Conservation (phyloP, 163 green algal genomes). For the Botryococcus braunii region DNA sequence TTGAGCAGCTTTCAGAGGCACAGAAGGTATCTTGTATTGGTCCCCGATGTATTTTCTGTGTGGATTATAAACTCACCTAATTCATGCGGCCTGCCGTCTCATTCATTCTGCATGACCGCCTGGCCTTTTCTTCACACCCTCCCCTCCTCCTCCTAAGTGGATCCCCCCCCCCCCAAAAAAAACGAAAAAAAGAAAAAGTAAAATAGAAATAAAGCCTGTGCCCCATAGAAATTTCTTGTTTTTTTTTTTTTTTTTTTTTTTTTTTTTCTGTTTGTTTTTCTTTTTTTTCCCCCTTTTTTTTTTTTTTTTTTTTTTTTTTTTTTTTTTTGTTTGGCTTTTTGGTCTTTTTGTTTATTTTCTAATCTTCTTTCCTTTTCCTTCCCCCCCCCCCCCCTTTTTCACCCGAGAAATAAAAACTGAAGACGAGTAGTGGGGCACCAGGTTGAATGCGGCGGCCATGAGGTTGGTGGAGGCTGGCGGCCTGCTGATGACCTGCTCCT, state of each 20-base stretch:
- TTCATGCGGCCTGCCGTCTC: neutral
- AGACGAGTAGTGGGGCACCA: neutral
- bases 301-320: neutral
- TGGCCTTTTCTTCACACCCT: neutral
- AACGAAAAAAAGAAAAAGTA: no score
- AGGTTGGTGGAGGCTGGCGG: constrained; percentile 61
- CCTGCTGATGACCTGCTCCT: constrained; percentile 90
- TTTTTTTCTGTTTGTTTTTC: neutral
- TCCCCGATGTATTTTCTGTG: no score
- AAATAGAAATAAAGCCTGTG: no score
- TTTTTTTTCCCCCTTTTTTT: neutral
- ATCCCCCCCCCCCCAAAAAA: no score
- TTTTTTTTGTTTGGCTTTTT: neutral
- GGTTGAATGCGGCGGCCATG: constrained; percentile 43
- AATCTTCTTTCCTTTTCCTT: neutral
- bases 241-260: no score
- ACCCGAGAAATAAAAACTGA: no score
- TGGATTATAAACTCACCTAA: no score
- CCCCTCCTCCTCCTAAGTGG: no score
- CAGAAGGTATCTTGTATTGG: no score
- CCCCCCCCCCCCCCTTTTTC: neutral
- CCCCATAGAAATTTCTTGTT: no score
- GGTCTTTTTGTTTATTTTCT: neutral
- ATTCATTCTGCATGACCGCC: neutral
- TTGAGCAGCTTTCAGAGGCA: no score